Percentiles rank a stretch among this genome's conserved stretches.
phyloP scores from a whole-genome alignment of 305 asterid species.

The Fraxinus xanthoxyloides region DNA sequence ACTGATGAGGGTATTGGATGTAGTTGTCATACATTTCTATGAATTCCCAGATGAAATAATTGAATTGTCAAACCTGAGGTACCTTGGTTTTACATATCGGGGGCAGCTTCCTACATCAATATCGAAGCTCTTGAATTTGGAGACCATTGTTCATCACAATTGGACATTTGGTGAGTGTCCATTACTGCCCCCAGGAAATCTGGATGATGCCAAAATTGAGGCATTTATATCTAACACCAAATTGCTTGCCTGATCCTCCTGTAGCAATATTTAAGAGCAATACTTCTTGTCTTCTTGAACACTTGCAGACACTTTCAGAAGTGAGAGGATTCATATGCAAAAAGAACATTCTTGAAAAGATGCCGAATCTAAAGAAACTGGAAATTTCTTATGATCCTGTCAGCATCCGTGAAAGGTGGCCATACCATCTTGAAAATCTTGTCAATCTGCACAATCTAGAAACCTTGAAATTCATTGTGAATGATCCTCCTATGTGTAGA shows the following conservation, averaged over 20 bases:
- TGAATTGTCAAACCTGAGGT: neutral
- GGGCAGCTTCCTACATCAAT: slow-evolving; percentile 4
- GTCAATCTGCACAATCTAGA: neutral
- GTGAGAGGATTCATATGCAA: neutral
- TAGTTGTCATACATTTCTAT: neutral
- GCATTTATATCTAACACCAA: neutral
- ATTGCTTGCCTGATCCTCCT: neutral
- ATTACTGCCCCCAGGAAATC: neutral
- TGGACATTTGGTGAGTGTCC: neutral
- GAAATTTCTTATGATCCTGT: neutral
- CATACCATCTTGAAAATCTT: neutral
- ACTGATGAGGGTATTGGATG: slow-evolving; percentile 8
- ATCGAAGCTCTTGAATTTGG: slow-evolving; percentile 6
- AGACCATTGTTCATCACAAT: neutral
- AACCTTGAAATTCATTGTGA: neutral
- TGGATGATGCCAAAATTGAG: neutral
- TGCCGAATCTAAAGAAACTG: slow-evolving; percentile 14
- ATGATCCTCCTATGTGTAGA: neutral
- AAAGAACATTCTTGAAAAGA: neutral
- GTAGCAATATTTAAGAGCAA: neutral
- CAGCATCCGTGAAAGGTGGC: neutral
- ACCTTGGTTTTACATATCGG: neutral
- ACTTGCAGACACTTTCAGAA: neutral
- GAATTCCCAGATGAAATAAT: slow-evolving; percentile 2
- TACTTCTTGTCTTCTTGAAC: neutral